Conservation (phyloP, 495 filamentous ascomycete species). For the Penicillium turbatum region DNA sequence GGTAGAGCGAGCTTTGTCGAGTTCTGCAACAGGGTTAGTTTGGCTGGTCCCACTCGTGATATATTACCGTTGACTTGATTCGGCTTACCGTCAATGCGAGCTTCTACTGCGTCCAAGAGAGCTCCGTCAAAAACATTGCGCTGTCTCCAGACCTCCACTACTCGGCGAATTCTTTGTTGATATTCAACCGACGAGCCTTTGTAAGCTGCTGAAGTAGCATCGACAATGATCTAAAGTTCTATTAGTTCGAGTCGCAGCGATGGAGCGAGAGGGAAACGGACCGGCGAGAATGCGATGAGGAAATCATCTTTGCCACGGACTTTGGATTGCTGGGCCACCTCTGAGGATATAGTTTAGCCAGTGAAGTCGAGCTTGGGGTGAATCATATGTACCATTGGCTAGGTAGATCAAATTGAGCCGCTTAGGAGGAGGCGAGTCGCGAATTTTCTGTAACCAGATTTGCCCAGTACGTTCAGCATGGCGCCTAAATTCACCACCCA, state of each 20-base stretch:
- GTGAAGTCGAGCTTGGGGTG: neutral
- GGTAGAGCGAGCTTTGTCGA: conserved; percentile 69
- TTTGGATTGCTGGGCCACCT: conserved; percentile 93
- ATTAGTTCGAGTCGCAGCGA: conserved; percentile 18
- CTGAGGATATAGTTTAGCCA: conserved; percentile 45
- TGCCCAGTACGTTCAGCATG: conserved; percentile 84
- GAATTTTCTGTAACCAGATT: conserved; percentile 83
- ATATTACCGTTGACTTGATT: neutral
- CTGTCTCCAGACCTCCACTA: conserved; percentile 91
- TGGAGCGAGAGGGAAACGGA: conserved; percentile 25
- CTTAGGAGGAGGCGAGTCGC: conserved; percentile 76
- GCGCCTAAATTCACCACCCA: conserved; percentile 50
- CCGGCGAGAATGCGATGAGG: conserved; percentile 79
- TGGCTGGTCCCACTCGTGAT: conserved; percentile 1
- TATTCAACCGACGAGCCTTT: conserved; percentile 78
- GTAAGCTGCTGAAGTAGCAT: conserved; percentile 79
- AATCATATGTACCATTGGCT: conserved; percentile 68
- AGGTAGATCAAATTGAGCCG: conserved; percentile 90
- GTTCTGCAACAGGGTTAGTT: conserved; percentile 47
- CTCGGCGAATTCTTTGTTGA: conserved; percentile 79
- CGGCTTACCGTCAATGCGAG: conserved; percentile 65
- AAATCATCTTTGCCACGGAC: conserved; percentile 89
- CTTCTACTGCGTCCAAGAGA: conserved; percentile 74
- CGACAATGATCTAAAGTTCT: conserved; percentile 63
- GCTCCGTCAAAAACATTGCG: conserved; percentile 77